Percentiles rank a stretch among this genome's conserved stretches.
Evolutionary conservation across 2,329 filamentous ascomycete species (phyloP).

Genomic region (Clarireedia hainanense): DNA sequence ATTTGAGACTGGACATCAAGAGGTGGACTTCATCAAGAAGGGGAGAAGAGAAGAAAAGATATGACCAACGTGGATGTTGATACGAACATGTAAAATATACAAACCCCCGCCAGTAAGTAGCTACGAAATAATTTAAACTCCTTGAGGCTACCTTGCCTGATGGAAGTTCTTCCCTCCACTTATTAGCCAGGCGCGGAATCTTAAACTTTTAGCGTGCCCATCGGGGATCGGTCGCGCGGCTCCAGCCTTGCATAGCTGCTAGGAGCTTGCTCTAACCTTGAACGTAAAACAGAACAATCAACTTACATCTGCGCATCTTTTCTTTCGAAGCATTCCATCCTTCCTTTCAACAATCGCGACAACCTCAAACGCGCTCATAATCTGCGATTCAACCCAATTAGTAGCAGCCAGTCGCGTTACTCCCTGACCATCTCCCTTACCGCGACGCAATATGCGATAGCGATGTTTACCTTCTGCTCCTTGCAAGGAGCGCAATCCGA

Average conservation of each 20-base stretch:
- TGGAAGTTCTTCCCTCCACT: not conserved
- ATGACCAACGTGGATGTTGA: not conserved
- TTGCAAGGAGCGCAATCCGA: conserved; percentile 85
- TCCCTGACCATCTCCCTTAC: not conserved
- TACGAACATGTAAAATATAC: not conserved
- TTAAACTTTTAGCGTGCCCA: conserved; percentile 3
- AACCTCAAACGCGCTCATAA: too few species aligned
- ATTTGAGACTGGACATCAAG: not conserved
- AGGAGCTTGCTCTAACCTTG: not conserved
- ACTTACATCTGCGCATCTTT: not conserved
- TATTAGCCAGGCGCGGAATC: not conserved
- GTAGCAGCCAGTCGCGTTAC: too few species aligned
- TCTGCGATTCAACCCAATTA: too few species aligned
- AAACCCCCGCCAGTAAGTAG: not conserved
- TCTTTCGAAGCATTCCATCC: too few species aligned
- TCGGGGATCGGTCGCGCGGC: not conserved
- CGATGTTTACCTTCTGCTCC: conserved; percentile 94
- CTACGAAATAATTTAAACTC: not conserved
- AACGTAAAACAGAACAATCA: too few species aligned
- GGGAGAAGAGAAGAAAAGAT: not conserved
- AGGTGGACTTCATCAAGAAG: not conserved
- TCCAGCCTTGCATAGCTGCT: conserved; percentile 6
- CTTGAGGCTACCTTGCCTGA: conserved; percentile 10
- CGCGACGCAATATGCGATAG: conserved; percentile 17
- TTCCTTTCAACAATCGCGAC: too few species aligned